Evolutionary conservation across 78 protist genomes (phyloP).

Genomic region (Capsaspora owczarzaki): DNA sequence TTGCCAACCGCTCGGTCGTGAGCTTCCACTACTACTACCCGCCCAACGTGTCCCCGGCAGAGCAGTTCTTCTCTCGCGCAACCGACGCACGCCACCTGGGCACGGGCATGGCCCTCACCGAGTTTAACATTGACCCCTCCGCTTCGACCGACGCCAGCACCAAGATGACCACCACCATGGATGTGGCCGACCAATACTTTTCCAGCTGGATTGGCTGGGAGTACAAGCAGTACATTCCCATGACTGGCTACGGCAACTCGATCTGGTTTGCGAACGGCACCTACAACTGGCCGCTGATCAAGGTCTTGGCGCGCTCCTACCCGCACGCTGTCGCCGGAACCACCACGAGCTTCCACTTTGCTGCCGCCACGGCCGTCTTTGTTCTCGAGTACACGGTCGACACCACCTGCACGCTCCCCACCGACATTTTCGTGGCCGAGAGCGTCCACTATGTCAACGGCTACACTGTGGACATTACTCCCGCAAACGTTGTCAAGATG

Average conservation of each 20-base stretch:
- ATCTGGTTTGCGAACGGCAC: neutral
- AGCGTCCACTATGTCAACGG: no score
- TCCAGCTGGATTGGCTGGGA: neutral
- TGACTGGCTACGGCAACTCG: no score
- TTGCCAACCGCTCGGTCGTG: constrained; percentile 36
- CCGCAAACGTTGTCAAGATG: no score
- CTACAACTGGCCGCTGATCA: neutral
- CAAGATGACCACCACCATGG: neutral
- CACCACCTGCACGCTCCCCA: neutral
- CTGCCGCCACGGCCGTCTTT: neutral
- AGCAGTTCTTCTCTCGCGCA: neutral
- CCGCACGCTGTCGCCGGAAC: neutral
- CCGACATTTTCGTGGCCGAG: neutral
- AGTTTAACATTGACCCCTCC: neutral
- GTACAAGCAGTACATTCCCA: no score
- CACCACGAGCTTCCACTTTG: neutral
- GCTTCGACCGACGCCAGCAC: neutral
- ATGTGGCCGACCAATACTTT: neutral
- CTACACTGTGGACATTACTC: no score
- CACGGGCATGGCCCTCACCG: neutral
- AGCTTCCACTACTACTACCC: constrained; percentile 52
- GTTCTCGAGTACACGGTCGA: neutral
- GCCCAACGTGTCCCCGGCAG: no score
- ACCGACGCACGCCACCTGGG: neutral
- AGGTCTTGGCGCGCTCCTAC: neutral